Conservation (phyloP, 345 rosid genomes). For the Eucalyptus pauciflora region DNA sequence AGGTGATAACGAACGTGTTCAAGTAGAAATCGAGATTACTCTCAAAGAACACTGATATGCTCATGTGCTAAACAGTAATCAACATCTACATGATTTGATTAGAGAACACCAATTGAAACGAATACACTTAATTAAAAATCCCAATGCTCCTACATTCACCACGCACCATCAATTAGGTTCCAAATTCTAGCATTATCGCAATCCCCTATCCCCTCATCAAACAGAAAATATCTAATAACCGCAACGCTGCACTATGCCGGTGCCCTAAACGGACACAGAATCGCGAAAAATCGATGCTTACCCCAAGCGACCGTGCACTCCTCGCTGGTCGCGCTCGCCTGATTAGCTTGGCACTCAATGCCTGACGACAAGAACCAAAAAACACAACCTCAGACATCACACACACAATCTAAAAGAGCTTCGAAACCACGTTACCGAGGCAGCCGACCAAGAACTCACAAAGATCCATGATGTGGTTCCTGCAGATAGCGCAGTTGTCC, state of each 20-base stretch:
- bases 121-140: neutral
- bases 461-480: slow-evolving; percentile 94
- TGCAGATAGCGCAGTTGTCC: slow-evolving; percentile 90
- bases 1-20: neutral
- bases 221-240: neutral
- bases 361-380: slow-evolving; percentile 22
- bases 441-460: slow-evolving; percentile 17
- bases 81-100: neutral
- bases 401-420: neutral
- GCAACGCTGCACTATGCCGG: neutral
- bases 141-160: neutral
- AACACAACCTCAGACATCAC: neutral
- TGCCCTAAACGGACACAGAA: neutral
- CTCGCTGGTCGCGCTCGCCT: slow-evolving; percentile 86
- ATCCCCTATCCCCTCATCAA: neutral
- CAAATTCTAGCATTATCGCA: neutral
- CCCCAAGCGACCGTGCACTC: slow-evolving; percentile 99
- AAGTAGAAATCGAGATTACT: accelerated
- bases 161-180: neutral
- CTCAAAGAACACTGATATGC: neutral
- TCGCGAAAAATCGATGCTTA: neutral
- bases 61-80: neutral
- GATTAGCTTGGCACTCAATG: slow-evolving; percentile 93
- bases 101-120: neutral
- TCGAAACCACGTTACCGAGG: neutral